Evolutionary conservation across 169 alveolate species (phyloP).

Genomic region (Plasmodium knowlesi): DNA sequence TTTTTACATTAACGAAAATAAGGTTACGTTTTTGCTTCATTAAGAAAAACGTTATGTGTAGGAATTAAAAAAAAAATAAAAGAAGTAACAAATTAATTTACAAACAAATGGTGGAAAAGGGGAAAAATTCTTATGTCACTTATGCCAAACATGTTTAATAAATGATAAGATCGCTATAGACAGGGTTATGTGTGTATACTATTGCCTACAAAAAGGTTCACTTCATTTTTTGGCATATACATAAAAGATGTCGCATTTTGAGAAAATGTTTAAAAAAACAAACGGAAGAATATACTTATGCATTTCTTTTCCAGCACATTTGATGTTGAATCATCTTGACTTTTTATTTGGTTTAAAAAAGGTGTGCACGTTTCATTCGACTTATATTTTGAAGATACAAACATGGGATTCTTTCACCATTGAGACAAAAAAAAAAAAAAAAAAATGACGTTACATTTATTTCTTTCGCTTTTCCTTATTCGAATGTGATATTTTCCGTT

Average conservation of each 20-base stretch:
- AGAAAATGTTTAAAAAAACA: not conserved
- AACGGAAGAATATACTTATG: not conserved
- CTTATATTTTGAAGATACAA: not conserved
- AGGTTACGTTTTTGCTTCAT: not conserved
- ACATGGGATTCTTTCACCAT: not conserved
- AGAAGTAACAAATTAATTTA: not conserved
- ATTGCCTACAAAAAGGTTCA: not conserved
- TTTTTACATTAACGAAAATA: not conserved
- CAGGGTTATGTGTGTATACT: not conserved
- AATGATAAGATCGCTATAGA: not conserved
- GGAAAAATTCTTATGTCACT: not conserved
- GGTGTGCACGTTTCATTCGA: not conserved
- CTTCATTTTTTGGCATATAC: not conserved
- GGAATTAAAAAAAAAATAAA: not conserved
- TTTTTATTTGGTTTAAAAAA: not conserved
- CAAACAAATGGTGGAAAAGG: not conserved
- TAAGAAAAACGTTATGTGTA: not conserved
- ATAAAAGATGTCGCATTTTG: not conserved
- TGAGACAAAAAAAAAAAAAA: not conserved
- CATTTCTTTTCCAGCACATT: not conserved
- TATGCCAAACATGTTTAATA: conserved; percentile 3
- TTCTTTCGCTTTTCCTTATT: not conserved
- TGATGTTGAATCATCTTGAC: not conserved
- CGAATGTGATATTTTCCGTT: not conserved
- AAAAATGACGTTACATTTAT: not conserved